Evolutionary conservation across 2,329 filamentous ascomycete species (phyloP).

Genomic region (Sporothrix humicola): DNA sequence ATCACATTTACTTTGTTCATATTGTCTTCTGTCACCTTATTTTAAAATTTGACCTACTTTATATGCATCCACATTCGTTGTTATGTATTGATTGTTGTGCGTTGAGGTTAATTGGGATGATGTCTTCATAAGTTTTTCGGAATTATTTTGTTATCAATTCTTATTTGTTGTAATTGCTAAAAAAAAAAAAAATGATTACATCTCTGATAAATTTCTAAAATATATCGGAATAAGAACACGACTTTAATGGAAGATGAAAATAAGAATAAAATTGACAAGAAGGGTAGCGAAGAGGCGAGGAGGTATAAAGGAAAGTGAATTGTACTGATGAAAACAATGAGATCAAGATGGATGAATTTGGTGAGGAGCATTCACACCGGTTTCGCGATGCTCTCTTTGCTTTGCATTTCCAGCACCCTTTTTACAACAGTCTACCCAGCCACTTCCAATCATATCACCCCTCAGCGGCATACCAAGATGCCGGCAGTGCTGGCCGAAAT

Average conservation of each 20-base stretch:
- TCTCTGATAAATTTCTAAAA: not conserved
- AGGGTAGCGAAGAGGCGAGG: too few species aligned
- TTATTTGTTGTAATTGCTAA: not conserved
- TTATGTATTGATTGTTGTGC: not conserved
- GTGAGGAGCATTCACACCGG: too few species aligned
- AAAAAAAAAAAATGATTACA: not conserved
- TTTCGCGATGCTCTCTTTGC: not conserved
- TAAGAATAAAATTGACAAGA: not conserved
- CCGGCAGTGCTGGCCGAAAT: constrained; percentile 6
- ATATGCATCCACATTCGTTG: not conserved
- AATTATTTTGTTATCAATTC: too few species aligned
- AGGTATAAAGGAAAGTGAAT: too few species aligned
- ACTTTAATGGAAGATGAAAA: not conserved
- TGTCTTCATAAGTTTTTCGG: too few species aligned
- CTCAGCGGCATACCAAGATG: too few species aligned
- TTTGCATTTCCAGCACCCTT: not conserved
- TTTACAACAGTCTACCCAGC: too few species aligned
- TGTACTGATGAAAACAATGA: too few species aligned
- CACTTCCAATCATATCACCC: too few species aligned
- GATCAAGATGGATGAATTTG: too few species aligned
- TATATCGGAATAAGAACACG: not conserved
- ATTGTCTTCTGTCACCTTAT: not conserved
- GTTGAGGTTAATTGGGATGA: too few species aligned
- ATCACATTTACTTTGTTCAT: not conserved
- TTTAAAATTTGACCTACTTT: not conserved